Percentiles rank a stretch among this genome's conserved stretches.
phyloP scores from a whole-genome alignment of 2,329 filamentous ascomycete genomes.

The Lojkania enalia region DNA sequence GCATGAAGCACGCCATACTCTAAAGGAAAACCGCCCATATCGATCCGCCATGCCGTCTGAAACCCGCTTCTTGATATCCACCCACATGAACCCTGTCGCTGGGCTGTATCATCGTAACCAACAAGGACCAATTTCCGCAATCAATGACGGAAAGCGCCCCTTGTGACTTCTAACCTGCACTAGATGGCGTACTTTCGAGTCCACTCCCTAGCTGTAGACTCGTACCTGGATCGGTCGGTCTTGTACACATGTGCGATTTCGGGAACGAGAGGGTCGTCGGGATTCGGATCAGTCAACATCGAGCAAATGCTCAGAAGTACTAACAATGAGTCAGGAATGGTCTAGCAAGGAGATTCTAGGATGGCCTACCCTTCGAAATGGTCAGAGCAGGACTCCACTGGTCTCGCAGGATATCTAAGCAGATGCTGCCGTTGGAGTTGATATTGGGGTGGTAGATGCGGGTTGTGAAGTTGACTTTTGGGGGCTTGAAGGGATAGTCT shows the following conservation, averaged over 20 bases:
- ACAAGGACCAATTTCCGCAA: too few relatives aligned
- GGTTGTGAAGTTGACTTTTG: conserved; percentile 99
- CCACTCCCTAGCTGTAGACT: conserved; percentile 96
- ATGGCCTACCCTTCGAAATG: conserved; percentile 86
- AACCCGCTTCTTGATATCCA: conserved; percentile 22
- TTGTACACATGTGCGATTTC: conserved; percentile 99
- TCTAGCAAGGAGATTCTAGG: neutral
- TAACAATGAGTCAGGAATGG: conserved; percentile 17
- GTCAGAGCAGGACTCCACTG: conserved; percentile 99
- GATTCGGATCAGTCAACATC: conserved; percentile 99
- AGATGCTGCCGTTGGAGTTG: conserved; percentile 99
- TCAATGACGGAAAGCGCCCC: too few relatives aligned
- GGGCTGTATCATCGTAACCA: too few relatives aligned
- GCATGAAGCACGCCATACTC: conserved; percentile 18
- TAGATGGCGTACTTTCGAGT: conserved; percentile 99
- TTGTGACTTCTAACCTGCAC: too few relatives aligned
- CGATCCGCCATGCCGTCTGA: conserved; percentile 31
- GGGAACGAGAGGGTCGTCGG: conserved; percentile 95
- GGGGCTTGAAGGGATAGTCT: conserved; percentile 99
- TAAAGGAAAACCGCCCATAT: conserved; percentile 32
- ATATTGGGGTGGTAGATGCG: conserved; percentile 99
- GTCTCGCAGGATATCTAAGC: conserved; percentile 95
- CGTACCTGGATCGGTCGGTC: conserved; percentile 93
- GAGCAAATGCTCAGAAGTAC: conserved; percentile 99
- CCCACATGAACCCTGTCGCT: conserved; percentile 1